Conservation (phyloP, 257 asterid species). For the Paulownia fortunei region DNA sequence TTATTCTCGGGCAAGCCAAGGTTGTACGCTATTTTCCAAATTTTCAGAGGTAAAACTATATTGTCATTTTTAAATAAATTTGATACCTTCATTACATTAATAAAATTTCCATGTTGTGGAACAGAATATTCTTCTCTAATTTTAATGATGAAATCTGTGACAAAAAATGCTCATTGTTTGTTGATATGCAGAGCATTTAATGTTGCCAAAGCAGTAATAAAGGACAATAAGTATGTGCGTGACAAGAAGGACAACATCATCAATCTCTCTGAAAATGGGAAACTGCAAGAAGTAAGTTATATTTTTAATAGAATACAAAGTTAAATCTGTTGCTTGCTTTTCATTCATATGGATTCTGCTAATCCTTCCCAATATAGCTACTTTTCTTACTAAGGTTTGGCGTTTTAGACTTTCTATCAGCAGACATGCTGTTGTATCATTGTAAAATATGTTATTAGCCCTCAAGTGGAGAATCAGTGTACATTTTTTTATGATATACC, state of each 20-base stretch:
- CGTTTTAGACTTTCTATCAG: constrained; percentile 11
- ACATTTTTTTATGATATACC: background rate
- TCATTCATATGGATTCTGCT: constrained; percentile 21
- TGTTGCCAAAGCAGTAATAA: constrained; percentile 77
- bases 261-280: constrained; percentile 71
- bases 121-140: constrained; percentile 11
- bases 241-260: constrained; percentile 73
- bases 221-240: constrained; percentile 73
- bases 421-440: background rate
- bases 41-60: constrained; percentile 65
- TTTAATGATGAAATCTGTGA: constrained; percentile 1
- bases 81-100: constrained; percentile 7
- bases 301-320: background rate
- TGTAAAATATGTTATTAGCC: background rate
- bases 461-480: constrained; percentile 10
- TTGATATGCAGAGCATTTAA: constrained; percentile 62
- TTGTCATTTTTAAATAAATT: constrained; percentile 11
- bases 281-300: constrained; percentile 79
- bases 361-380: constrained; percentile 11
- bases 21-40: constrained; percentile 84
- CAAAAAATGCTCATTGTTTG: constrained; percentile 36
- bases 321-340: constrained; percentile 13
- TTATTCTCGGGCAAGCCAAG: constrained; percentile 85
- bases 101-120: background rate
- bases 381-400: background rate